Conservation (phyloP, 2,329 filamentous ascomycete genomes). For the Fusarium circinatum region DNA sequence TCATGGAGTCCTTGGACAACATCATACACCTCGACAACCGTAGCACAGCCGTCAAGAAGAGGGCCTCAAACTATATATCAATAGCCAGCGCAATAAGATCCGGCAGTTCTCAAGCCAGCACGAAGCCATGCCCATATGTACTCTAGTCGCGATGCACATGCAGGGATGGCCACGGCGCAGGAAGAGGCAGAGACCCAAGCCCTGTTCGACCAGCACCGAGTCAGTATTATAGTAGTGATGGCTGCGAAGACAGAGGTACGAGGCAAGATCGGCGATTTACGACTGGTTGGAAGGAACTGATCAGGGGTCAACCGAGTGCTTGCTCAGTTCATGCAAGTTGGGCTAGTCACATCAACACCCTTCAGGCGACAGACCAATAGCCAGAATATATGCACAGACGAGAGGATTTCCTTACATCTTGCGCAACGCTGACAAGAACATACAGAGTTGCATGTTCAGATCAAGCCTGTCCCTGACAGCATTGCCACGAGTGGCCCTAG, state of each 20-base stretch:
- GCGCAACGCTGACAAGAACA: background rate
- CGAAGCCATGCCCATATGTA: background rate
- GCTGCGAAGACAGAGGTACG: background rate
- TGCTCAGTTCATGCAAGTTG: background rate
- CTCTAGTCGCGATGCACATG: accelerated
- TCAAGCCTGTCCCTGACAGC: background rate
- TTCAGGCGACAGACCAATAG: background rate
- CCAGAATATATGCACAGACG: accelerated
- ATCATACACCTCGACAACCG: background rate
- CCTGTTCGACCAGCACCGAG: accelerated
- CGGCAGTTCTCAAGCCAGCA: background rate
- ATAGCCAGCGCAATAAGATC: background rate
- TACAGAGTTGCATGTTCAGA: background rate
- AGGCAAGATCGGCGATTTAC: accelerated
- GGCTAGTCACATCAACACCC: background rate
- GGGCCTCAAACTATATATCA: background rate
- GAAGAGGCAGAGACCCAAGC: background rate
- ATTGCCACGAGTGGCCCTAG: background rate
- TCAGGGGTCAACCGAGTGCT: background rate
- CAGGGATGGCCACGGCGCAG: accelerated
- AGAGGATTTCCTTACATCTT: background rate
- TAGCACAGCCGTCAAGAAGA: accelerated
- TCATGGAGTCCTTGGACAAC: background rate
- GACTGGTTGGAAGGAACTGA: background rate
- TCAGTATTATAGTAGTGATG: background rate